Evolutionary conservation across 495 filamentous ascomycete species (phyloP).

Genomic region (Hypoxylon lienhwacheense): DNA sequence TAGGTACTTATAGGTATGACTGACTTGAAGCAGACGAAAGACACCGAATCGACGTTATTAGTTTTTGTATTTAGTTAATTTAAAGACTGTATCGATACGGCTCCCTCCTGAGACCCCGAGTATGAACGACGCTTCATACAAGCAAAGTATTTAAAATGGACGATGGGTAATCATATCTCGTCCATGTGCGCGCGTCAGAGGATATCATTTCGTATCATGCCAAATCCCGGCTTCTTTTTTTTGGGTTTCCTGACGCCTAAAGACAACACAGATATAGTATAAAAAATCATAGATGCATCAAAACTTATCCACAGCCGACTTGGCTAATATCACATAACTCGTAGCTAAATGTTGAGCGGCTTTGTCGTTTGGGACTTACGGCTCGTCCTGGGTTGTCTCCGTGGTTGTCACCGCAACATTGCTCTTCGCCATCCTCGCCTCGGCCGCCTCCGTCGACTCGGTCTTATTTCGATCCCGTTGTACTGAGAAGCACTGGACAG

Average conservation of each 20-base stretch:
- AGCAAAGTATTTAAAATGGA: no score
- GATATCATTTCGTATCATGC: conserved; percentile 25
- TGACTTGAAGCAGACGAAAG: no score
- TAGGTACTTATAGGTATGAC: no score
- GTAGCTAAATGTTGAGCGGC: background rate
- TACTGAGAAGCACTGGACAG: conserved; percentile 69
- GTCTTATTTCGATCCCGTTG: conserved; percentile 42
- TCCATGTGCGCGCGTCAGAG: conserved; percentile 8
- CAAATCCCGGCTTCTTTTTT: conserved; percentile 12
- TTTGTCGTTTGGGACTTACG: background rate
- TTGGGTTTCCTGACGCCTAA: background rate
- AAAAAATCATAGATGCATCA: background rate
- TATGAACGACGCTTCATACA: conserved; percentile 15
- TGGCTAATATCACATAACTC: background rate
- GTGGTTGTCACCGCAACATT: background rate
- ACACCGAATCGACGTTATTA: no score
- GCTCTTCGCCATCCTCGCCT: background rate
- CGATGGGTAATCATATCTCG: conserved; percentile 2
- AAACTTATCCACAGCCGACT: conserved; percentile 9
- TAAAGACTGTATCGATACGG: no score
- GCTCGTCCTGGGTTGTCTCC: conserved; percentile 4
- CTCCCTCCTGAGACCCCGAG: background rate
- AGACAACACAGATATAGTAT: background rate
- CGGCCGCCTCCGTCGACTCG: conserved; percentile 11
- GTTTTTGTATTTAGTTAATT: no score